Evolutionary conservation across 768 basidiomycete species (phyloP).

Genomic region (Saitozyma sp.): DNA sequence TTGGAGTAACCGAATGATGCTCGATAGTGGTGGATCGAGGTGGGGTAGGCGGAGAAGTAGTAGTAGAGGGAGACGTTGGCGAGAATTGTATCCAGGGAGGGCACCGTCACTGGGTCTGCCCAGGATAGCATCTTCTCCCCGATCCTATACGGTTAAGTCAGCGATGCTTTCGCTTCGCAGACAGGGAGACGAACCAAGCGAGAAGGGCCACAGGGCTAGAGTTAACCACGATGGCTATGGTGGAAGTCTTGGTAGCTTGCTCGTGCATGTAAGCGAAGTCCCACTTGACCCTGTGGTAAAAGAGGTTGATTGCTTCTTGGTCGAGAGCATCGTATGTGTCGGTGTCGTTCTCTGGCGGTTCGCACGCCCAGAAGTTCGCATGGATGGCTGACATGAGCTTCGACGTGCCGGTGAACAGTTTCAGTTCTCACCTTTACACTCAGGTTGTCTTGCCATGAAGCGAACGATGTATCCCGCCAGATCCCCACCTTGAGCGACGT

Average conservation of each 20-base stretch:
- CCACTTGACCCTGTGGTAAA: no score
- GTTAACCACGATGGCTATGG: neutral
- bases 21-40: conserved; percentile 25
- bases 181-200: conserved; percentile 7
- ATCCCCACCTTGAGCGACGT: conserved; percentile 52
- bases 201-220: conserved; percentile 3
- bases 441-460: conserved; percentile 29
- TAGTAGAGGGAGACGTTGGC: conserved; percentile 47
- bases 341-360: neutral
- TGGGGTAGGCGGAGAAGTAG: conserved; percentile 28
- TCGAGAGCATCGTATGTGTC: no score
- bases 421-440: conserved; percentile 50
- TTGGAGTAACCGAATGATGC: neutral
- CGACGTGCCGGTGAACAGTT: no score
- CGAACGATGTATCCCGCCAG: conserved; percentile 40
- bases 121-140: conserved; percentile 51
- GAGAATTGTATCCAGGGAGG: conserved; percentile 33
- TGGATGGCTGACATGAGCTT: no score
- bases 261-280: conserved; percentile 2
- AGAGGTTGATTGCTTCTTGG: conserved; percentile 1
- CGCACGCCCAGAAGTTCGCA: conserved; percentile 9
- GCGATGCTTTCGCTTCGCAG: no score
- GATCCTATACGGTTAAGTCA: conserved; percentile 41
- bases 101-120: conserved; percentile 28
- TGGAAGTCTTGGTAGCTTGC: conserved; percentile 3